A percentile compares a stretch with the other conserved stretches of the same genome.
phyloP scores from a whole-genome alignment of 129 eudicot genomes.

The Mikania micrantha region DNA sequence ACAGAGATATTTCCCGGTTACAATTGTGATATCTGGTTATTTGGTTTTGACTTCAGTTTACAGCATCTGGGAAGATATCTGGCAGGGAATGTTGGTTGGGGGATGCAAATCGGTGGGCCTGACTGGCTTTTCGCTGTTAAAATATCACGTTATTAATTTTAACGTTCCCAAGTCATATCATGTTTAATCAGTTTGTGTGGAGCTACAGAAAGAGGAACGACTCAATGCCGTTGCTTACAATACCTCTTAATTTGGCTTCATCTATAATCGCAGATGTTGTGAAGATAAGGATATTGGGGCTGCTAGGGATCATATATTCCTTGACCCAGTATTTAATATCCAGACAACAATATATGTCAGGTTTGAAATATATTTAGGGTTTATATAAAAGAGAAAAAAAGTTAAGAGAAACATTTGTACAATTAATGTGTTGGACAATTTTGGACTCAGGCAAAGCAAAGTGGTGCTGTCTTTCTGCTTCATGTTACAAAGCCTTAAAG shows the following conservation, averaged over 20 bases:
- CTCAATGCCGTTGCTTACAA: conserved; percentile 60
- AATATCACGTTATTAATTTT: conserved; percentile 78
- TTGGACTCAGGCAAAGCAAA: conserved; percentile 23
- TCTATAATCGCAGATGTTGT: conserved; percentile 68
- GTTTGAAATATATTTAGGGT: conserved; percentile 82
- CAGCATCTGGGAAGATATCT: conserved; percentile 89
- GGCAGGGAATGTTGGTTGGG: conserved; percentile 98
- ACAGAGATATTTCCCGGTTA: conserved; percentile 93
- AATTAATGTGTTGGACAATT: conserved; percentile 28
- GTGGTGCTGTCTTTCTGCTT: conserved; percentile 3
- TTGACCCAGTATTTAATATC: conserved; percentile 83
- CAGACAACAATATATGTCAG: conserved; percentile 89
- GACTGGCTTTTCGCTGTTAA: conserved; percentile 92
- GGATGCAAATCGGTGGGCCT: conserved; percentile 89
- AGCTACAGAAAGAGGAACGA: conserved; percentile 71
- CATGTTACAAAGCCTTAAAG: conserved; percentile 5
- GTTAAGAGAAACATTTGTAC: conserved; percentile 34
- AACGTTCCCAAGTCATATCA: conserved; percentile 81
- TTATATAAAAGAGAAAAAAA: conserved; percentile 3
- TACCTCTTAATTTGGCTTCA: conserved; percentile 83
- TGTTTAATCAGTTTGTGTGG: conserved; percentile 95
- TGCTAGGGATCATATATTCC: conserved; percentile 82
- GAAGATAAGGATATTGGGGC: conserved; percentile 85
- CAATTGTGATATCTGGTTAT: conserved; percentile 66
- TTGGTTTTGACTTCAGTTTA: conserved; percentile 69